Evolutionary conservation across 352 stramenopile genomes (phyloP).

Genomic region (Phytophthora citricola): DNA sequence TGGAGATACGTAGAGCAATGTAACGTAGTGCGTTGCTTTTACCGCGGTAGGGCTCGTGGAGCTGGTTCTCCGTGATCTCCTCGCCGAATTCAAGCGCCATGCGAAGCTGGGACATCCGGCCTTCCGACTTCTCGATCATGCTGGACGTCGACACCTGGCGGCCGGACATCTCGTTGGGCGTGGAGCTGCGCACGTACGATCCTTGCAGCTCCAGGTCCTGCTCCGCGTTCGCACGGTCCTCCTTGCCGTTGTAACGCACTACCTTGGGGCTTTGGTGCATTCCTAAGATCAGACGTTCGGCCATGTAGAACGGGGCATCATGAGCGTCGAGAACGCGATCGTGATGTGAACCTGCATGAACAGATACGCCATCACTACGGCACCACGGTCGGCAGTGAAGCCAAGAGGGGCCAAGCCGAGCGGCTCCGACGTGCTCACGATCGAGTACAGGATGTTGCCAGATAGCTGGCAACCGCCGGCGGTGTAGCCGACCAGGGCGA

Average conservation of each 20-base stretch:
- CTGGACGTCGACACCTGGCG: conserved; percentile 30
- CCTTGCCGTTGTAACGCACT: conserved; percentile 30
- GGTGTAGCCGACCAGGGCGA: conserved; percentile 50
- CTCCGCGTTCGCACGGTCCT: conserved; percentile 27
- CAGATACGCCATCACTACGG: conserved; percentile 60
- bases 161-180: conserved; percentile 24
- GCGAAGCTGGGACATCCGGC: conserved; percentile 44
- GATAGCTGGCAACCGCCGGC: conserved; percentile 61
- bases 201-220: conserved; percentile 40
- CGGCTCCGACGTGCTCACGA: conserved; percentile 40
- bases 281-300: conserved; percentile 63
- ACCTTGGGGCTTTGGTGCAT: conserved; percentile 57
- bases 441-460: conserved; percentile 62
- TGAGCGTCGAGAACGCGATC: conserved; percentile 57
- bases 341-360: conserved; percentile 61
- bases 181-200: conserved; percentile 44
- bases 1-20: conserved; percentile 48
- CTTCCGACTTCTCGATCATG: conserved; percentile 32
- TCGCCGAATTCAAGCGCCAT: conserved; percentile 43
- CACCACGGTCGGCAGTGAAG: conserved; percentile 51
- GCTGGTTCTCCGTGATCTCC: conserved; percentile 38
- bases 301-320: conserved; percentile 67
- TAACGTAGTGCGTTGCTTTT: conserved; percentile 48
- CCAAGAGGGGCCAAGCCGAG: conserved; percentile 47
- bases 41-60: conserved; percentile 48